These are phyloP conservation scores for Cardamine chenopodiifolia DNA, from an alignment of 345 rosid genomes.

Conservation along the genomic window DNA sequence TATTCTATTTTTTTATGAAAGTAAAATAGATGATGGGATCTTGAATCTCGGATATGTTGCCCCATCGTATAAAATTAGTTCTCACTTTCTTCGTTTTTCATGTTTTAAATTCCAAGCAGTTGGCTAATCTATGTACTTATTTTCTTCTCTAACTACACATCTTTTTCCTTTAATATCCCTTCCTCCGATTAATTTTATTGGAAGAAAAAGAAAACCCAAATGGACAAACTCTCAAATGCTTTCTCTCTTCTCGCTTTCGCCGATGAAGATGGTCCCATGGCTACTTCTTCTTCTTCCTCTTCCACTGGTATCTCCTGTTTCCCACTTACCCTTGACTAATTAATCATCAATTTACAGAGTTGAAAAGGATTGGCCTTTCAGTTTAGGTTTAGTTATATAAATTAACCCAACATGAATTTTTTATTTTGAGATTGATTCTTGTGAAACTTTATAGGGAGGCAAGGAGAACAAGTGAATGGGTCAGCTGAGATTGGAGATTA, in stretches of 20 bases:
- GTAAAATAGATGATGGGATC: no score
- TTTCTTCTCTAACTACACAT: no score
- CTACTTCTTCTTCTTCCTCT: constrained; percentile 33
- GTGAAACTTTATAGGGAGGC: constrained; percentile 5
- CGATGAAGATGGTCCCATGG: constrained; percentile 41
- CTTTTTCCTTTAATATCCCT: background rate
- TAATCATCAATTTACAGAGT: constrained; percentile 2
- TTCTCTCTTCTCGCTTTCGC: constrained; percentile 43
- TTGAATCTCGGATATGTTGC: no score
- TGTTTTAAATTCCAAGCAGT: no score
- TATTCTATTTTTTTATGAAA: no score
- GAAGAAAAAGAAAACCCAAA: background rate
- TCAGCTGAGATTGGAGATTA: constrained; percentile 34
- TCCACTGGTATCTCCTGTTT: constrained; percentile 27
- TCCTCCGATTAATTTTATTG: background rate
- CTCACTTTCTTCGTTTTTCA: no score
- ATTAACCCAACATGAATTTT: background rate
- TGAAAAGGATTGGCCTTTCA: constrained; percentile 1
- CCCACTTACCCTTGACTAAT: background rate
- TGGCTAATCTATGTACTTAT: no score
- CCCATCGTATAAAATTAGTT: no score
- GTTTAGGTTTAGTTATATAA: background rate
- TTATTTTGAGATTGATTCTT: background rate
- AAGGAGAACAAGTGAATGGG: constrained; percentile 29
- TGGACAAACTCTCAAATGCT: constrained; percentile 46